Evolutionary conservation across 2,329 filamentous ascomycete genomes (phyloP), one percentile per base, ranked within the genome.

Genomic region (Pyrenophora seminiperda): DNA sequence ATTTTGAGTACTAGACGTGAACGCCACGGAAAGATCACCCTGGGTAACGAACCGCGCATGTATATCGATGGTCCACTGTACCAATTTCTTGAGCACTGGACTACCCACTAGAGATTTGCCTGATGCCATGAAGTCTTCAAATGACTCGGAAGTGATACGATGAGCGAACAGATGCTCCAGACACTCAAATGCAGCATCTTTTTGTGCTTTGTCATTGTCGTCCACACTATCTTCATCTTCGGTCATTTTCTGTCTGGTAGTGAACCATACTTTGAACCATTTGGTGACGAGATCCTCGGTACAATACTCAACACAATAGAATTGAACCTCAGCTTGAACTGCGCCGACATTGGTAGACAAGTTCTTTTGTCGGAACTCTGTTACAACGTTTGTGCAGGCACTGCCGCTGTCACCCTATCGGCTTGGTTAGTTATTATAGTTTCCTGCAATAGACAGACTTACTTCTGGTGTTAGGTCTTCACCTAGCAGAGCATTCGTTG

Each of bases 401-500:
- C 40, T 41, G 0, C 54, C 53, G 11, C 41, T 43, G 13, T 49
- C 48, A 9, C 54, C 41, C 54, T 60, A 17, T 3, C 17, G 3
- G 3, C 34, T 3, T 5, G 6, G 32, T 48, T 30, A 52, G 39
- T 22, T 6, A 22, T 9, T 15, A 3, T 3, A 7, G 18, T 2
- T 3, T 18, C 5, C 18, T n/a, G 11, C 1, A 9, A 19, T 2
- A 20, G 2, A 2, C 5, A 30, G 6, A 44, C 22, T 39, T 54
- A 54, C 61, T 27, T 62, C 53, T 47, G 14, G 58, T 10, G 24
- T 50, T 33, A 24, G 24, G 24, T 20, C 49, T 10, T 18, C 59
- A 10, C 45, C 61, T 9, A 62, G 32, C 17, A 64, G 38, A 19
- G 55, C 41, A 20, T 64, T 64, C 4, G 54, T 29, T 1, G 46